Base-by-base conservation (phyloP, 176 grass and related monocot genomes). In the Puya raimondii region DNA sequence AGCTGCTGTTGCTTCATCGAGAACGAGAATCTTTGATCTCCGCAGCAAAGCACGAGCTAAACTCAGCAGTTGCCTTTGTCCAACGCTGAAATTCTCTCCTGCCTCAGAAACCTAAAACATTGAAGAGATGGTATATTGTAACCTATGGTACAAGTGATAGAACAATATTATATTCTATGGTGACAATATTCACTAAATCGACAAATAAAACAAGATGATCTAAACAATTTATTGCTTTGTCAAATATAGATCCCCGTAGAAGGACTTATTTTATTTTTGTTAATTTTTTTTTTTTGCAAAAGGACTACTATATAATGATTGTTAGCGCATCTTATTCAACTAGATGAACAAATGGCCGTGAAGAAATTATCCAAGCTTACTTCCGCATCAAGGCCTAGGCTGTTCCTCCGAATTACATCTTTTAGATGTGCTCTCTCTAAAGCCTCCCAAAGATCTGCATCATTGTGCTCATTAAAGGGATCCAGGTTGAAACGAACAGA, bases 71-170 rank as follows among this genome's bases (percentile, higher is more conserved):
- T 99, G 94, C 50, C 89, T 82, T 70, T 93, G 94, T 78, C 94
- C 94, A 76, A 99, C 89, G 64, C 94, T 99, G 74, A 99, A 99
- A 77, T 99, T 99, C 78, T 99, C 94, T 67, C 94, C 94, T 18
- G 94, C 71, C 76, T 99, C 94, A 51, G 94, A 93, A 66, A 97
- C 93, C 93, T 97, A 74, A 42, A 42, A 42, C 33, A 42, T 42
- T 42, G 33, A 42, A 42, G 26, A 21, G 64, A 23, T 5, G 17
- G 23, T 51, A 14, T 29, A 71, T 42, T 47, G 27, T 29, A 26
- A 64, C 11, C 59, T 9, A 10, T 63, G 10, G 57, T 21, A 23
- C 22, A 63, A 63, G 53, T 63, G 71, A 9, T 47, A 49, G 23
- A 68, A 73, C 21, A 48, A 0, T 22, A 54, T 13, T 27, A 21